A percentile compares a stretch with the other conserved stretches of the same genome.
These are phyloP conservation scores for Cystobasidium onofrii DNA, from an alignment of 768 basidiomycete species.

Conservation along the genomic window DNA sequence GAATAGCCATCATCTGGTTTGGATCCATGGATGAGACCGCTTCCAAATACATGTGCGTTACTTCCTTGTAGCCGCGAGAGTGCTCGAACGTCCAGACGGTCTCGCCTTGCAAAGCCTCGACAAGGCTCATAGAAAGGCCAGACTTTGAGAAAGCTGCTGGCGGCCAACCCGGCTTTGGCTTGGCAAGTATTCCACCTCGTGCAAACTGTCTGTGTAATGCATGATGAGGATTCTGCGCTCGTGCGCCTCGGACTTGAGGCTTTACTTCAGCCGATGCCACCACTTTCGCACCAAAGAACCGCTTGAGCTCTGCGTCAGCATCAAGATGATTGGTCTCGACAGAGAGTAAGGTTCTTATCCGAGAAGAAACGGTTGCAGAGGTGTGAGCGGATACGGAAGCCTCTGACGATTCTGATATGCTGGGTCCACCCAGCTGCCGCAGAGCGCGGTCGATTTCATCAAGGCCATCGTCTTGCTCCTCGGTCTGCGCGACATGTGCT, in stretches of 20 bases:
- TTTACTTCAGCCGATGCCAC: constrained; percentile 47
- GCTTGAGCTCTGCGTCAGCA: constrained; percentile 77
- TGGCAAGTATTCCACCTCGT: constrained; percentile 63
- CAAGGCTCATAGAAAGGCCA: constrained; percentile 30
- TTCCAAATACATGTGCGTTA: constrained; percentile 45
- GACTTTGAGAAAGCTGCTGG: constrained; percentile 44
- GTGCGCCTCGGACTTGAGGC: background rate
- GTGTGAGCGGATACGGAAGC: background rate
- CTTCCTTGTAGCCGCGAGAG: constrained; percentile 69
- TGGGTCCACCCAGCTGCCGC: constrained; percentile 57
- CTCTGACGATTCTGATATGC: constrained; percentile 10
- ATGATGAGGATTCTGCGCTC: constrained; percentile 41
- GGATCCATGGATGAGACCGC: constrained; percentile 39
- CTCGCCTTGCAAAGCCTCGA: constrained; percentile 50
- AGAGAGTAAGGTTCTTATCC: constrained; percentile 53
- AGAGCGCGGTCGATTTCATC: constrained; percentile 80
- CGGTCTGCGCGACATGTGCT: constrained; percentile 47
- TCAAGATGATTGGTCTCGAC: constrained; percentile 78
- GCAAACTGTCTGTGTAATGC: constrained; percentile 26
- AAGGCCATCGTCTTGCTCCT: constrained; percentile 39
- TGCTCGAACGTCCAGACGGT: constrained; percentile 87
- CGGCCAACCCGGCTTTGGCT: constrained; percentile 69
- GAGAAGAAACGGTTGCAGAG: background rate
- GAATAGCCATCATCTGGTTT: constrained; percentile 56
- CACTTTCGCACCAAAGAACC: constrained; percentile 88